Base-by-base conservation (phyloP, 1,139 yeast species). In the Ogataea hybrid region DNA sequence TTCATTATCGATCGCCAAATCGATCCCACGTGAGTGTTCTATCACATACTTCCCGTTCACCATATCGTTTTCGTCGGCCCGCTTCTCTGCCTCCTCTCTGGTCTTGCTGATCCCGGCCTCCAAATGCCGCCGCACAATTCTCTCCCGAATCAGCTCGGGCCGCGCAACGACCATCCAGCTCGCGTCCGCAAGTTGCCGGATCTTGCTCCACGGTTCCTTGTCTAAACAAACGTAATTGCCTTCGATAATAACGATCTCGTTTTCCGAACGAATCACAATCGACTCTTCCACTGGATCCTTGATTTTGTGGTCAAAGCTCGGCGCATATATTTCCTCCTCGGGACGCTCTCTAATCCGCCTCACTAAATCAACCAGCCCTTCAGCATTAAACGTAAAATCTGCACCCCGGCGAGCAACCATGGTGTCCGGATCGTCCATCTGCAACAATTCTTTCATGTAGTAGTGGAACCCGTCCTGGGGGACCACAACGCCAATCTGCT, bases 381-480 rank as follows among this genome's bases (percentile, higher is more conserved):
- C 29, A 14, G 42, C 39, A 25, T 44, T 33, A 12, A 44, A 44
- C 11, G 44, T 44, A 20, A 38, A 38, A 15, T 44, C 47, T 2
- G 47, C 44, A 5, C 47, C 47, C 25, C 47, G 36, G 6, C 44
- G 32, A 6, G 35, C 37, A 9, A 35, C 37, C 35, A 41, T 35
- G 30, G 14, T n/a, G 7, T 35, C 37, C 2, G 44, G 40, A 29
- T 41, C 25, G 11, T 29, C 36, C 42, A 32, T 38, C n/a, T 28
- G 34, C 9, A 35, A 10, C n/a, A 44, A 27, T 21, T 44, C 43
- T 22, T 25, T 32, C 36, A 44, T 28, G 28, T 34, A 44, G 36
- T 44, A 44, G 18, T 44, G 47, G 20, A 28, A 44, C 15, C 44
- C 47, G 16, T 44, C 47, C 25, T 44, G 47, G 9, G 44, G 43